These are phyloP conservation scores for Monosiga brevicollis DNA, from an alignment of 78 protist genomes.

Conservation along the genomic window DNA sequence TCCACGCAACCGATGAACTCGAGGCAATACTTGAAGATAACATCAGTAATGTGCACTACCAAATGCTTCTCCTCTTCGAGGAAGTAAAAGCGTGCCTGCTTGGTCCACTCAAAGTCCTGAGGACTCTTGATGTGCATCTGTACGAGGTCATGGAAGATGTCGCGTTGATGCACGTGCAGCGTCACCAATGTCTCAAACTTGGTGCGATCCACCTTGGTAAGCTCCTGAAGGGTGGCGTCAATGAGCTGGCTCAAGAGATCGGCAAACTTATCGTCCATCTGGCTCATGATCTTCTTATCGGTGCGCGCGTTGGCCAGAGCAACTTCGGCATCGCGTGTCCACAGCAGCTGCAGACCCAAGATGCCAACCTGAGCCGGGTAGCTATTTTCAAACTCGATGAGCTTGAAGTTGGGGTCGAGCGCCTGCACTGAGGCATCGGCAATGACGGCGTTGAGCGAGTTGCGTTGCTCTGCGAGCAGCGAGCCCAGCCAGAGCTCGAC, in stretches of 20 bases:
- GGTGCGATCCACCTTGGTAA: slow-evolving; percentile 28
- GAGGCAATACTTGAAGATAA: slow-evolving; percentile 57
- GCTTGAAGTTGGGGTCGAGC: background rate
- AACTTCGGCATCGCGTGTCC: slow-evolving; percentile 63
- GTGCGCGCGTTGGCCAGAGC: slow-evolving; percentile 22
- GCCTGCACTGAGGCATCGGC: background rate
- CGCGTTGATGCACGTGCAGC: slow-evolving; percentile 81
- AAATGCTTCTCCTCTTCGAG: slow-evolving; percentile 20
- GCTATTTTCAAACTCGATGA: slow-evolving; percentile 23
- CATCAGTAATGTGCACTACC: slow-evolving; percentile 57
- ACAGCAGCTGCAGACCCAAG: slow-evolving; percentile 61
- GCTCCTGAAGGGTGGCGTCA: slow-evolving; percentile 26
- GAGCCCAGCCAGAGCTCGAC: slow-evolving; percentile 75
- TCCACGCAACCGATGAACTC: slow-evolving; percentile 79
- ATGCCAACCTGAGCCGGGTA: slow-evolving; percentile 66
- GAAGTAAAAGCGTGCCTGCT: slow-evolving; percentile 77
- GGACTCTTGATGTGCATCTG: slow-evolving; percentile 10
- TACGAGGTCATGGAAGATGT: slow-evolving; percentile 38
- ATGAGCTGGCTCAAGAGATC: slow-evolving; percentile 31
- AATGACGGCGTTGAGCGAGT: slow-evolving; percentile 15
- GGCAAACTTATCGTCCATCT: background rate
- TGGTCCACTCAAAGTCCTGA: slow-evolving; percentile 73
- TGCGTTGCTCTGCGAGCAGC: slow-evolving; percentile 41
- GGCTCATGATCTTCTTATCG: slow-evolving; percentile 7
- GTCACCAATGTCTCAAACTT: slow-evolving; percentile 76